phyloP scores from a whole-genome alignment of 2,329 filamentous ascomycete genomes.

The Botryotinia calthae region DNA sequence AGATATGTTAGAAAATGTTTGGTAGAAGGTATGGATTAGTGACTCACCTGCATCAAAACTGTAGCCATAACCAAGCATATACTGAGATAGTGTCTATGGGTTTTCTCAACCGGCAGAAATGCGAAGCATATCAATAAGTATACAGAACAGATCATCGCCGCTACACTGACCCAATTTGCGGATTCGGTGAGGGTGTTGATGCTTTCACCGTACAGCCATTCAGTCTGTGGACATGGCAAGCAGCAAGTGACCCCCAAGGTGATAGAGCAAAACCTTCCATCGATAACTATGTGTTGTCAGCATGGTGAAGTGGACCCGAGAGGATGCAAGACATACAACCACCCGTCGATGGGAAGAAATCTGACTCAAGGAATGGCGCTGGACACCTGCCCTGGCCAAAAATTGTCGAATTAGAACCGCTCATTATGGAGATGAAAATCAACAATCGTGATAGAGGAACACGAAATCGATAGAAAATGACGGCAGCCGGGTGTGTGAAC shows the following conservation, averaged over 20 bases:
- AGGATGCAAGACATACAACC: conserved; percentile 58
- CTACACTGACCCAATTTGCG: conserved; percentile 82
- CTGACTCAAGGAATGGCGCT: conserved; percentile 65
- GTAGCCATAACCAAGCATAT: conserved; percentile 78
- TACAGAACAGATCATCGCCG: conserved; percentile 65
- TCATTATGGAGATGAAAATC: conserved; percentile 18
- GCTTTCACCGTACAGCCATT: conserved; percentile 67
- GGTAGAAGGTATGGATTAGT: background rate
- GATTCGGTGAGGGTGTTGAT: conserved; percentile 59
- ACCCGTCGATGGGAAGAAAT: conserved; percentile 55
- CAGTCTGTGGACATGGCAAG: conserved; percentile 81
- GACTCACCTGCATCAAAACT: conserved; percentile 73
- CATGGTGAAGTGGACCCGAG: background rate
- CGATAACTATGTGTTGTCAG: conserved; percentile 43
- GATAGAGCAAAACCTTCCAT: conserved; percentile 58
- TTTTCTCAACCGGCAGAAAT: conserved; percentile 80
- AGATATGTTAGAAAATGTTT: conserved; percentile 29
- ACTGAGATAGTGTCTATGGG: conserved; percentile 88
- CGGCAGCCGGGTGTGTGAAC: conserved; percentile 7
- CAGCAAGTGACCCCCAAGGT: conserved; percentile 65
- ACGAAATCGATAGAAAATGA: conserved; percentile 10
- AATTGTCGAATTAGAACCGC: conserved; percentile 21
- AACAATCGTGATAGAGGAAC: background rate
- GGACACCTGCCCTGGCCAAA: conserved; percentile 48
- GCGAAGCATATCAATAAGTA: conserved; percentile 80